Conservation (phyloP, 2,329 filamentous ascomycete species). For the Coniella lustricola region DNA sequence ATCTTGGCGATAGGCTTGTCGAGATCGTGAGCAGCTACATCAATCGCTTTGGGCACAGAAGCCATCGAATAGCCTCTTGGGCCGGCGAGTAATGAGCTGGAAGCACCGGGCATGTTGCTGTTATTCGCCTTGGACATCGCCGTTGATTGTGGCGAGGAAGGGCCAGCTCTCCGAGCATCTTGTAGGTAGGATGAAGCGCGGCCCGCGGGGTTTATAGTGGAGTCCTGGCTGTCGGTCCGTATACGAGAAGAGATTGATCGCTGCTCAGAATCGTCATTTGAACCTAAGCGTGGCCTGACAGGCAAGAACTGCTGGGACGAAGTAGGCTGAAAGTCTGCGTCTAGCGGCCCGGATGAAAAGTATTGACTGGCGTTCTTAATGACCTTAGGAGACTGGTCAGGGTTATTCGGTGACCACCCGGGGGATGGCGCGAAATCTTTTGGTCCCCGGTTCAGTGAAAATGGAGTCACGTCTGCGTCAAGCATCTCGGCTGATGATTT, state of each 20-base stretch:
- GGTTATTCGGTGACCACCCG: background rate
- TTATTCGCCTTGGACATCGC: conserved; percentile 14
- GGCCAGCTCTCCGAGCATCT: conserved; percentile 28
- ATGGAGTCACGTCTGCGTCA: conserved; percentile 6
- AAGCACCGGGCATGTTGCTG: conserved; percentile 5
- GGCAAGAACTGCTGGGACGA: background rate
- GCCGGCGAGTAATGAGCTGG: conserved; percentile 6
- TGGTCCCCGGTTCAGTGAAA: conserved; percentile 4
- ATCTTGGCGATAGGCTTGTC: conserved; percentile 49
- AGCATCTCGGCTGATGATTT: background rate
- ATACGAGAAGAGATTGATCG: background rate
- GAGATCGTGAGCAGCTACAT: conserved; percentile 4
- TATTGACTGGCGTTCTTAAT: background rate
- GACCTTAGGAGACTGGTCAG: background rate
- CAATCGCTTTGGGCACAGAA: conserved; percentile 4
- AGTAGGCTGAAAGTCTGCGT: conserved; percentile 3
- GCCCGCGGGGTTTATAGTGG: conserved; percentile 19
- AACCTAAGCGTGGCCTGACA: background rate
- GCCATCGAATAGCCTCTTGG: conserved; percentile 11
- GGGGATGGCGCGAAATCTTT: background rate
- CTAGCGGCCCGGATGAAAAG: background rate
- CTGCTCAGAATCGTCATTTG: conserved; percentile 2
- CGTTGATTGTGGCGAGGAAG: conserved; percentile 18
- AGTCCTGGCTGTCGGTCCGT: conserved; percentile 19
- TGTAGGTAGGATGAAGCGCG: conserved; percentile 29